Base-by-base conservation (phyloP, 1,139 yeast species). In the Pichia sp. region DNA sequence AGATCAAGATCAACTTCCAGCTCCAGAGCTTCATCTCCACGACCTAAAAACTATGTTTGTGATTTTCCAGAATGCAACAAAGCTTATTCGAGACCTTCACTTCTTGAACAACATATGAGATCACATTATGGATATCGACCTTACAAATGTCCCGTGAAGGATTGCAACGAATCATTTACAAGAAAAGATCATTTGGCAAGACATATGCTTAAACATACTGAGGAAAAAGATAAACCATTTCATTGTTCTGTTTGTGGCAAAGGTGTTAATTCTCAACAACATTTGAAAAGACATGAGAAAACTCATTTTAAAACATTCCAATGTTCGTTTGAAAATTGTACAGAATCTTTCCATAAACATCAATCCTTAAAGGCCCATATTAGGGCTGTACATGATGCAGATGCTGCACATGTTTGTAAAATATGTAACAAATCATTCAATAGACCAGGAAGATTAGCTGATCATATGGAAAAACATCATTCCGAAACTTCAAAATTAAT, bases 61-160 rank as follows among this genome's bases (percentile, higher is more conserved):
- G 74, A 73, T 24, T 71, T 67, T 46, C 73, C 69, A 6, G 80
- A 75, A 3, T 91, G 98, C 56, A 72, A 64, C 29, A 89, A 87
- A 59, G 74, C 85, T 1, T 91, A 87, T 56, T 66, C 84, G 13
- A 72, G 89, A 42, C 96, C 97, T 0, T 81, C 94, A 7, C 68
- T 87, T 25, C 65, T 91, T 38, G 85, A 82, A 32, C 96, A 87
- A 55, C 98, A 89, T 57, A 70, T 70, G 50, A 66, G 93, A 28
- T 64, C 86, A 0, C 98, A 91, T 57, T 75, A 84, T 3, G 85
- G 86, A 45, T 80, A 81, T 39, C 68, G 94, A 41, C 95, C 95
- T 0, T 89, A 78, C 56, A 58, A 57, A 37, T 91, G 99, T 58
- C 52, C 64, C 1, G 45, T 52, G 4, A 57, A 62, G 9, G 69